Evolutionary conservation across 352 stramenopile species (phyloP), one percentile per base, ranked within the genome.

Genomic region (Phytophthora sp.): DNA sequence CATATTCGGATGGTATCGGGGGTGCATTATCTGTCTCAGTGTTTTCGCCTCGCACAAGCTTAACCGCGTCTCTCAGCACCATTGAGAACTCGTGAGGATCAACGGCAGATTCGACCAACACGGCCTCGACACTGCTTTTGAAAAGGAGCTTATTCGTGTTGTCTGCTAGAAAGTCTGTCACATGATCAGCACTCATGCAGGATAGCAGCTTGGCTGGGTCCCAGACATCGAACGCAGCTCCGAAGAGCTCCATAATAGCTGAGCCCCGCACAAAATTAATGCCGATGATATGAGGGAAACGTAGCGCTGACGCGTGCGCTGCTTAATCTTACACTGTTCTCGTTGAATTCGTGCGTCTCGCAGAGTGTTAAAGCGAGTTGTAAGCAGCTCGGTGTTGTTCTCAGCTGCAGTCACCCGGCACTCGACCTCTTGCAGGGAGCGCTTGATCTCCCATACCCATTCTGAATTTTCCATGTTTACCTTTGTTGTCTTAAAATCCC

Each of bases 381-480:
- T 32, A 28, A 58, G 50, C 24, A 46, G 4, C 4, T 44, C 46
- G 2, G 18, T 24, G 15, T 41, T 31, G 3, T 28, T 23, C 18
- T 46, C 37, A 23, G 23, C 20, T 31, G 37, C 15, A 4, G 50
- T 10, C 37, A 58, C 23, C 6, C 37, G 23, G n/a, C 15, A 21
- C 39, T 58, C 50, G 4, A 58, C 17, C n/a, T 28, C 37, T 30
- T 72, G 45, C 5, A 77, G 44, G 4, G 49, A 49, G 9, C 18
- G 30, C 59, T 74, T 69, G 21, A 77, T 56, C 18, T 77, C 64
- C 11, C 34, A 8, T 2, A 74, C 63, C 58, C 69, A 77, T 12
- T 62, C 64, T 4, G 54, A 56, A 23, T 66, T 73, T 35, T 69
- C 62, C 17, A 69, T 62, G 54, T 74, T 74, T 7, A 74, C 58